A percentile compares a stretch with the other conserved stretches of the same genome.
phyloP scores from a whole-genome alignment of 345 rosid species.

The Syzygium jambos region DNA sequence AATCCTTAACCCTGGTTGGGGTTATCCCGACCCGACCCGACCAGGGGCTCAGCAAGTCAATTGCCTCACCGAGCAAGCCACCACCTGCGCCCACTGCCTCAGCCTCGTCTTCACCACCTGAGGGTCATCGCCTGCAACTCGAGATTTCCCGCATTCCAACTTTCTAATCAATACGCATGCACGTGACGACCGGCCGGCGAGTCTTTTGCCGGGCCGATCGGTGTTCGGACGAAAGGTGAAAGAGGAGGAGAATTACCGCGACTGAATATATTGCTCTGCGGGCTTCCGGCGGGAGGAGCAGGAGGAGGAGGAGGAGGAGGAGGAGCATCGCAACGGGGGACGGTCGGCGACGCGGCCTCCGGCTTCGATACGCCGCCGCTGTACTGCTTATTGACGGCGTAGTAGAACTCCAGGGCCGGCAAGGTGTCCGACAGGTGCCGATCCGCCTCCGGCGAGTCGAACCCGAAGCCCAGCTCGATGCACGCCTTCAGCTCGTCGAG shows the following conservation, averaged over 20 bases:
- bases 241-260: conserved; percentile 14
- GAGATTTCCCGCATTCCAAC: background rate
- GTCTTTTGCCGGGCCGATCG: background rate
- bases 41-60: conserved; percentile 13
- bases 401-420: conserved; percentile 73
- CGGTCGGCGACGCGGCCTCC: conserved; percentile 6
- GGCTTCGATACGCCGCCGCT: conserved; percentile 40
- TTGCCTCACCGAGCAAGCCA: conserved; percentile 83
- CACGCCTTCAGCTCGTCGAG: conserved; percentile 92
- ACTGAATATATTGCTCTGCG: conserved; percentile 24
- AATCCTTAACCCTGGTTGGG: background rate
- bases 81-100: conserved; percentile 93
- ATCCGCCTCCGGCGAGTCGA: conserved; percentile 67
- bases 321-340: background rate
- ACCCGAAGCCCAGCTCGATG: conserved; percentile 81
- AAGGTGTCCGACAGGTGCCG: conserved; percentile 65
- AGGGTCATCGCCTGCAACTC: conserved; percentile 58
- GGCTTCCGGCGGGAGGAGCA: conserved; percentile 40
- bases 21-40: background rate
- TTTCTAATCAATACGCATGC: background rate
- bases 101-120: conserved; percentile 77
- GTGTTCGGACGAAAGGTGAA: background rate
- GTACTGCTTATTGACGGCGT: conserved; percentile 67
- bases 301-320: conserved; percentile 39
- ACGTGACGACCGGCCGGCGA: background rate